phyloP scores from a whole-genome alignment of 495 filamentous ascomycete species.

The Penicillium verhagenii region DNA sequence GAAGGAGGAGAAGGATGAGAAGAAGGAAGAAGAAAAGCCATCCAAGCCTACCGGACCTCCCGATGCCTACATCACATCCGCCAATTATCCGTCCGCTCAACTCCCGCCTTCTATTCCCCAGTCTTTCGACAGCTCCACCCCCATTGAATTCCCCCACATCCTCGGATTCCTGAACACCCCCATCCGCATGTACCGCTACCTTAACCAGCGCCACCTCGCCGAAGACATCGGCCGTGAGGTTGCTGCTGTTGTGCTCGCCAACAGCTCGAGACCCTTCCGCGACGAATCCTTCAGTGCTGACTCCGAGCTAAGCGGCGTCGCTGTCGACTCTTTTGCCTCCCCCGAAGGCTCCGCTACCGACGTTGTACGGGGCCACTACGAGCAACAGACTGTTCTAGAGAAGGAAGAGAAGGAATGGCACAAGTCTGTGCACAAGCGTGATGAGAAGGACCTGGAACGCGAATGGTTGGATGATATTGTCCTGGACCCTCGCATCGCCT shows the following conservation, averaged over 20 bases:
- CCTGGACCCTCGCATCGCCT: conserved; percentile 72
- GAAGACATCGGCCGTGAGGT: conserved; percentile 88
- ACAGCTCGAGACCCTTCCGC: conserved; percentile 48
- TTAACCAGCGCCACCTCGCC: conserved; percentile 81
- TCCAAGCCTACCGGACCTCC: conserved; percentile 44
- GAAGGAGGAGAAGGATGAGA: conserved; percentile 42
- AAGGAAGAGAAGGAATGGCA: conserved; percentile 86
- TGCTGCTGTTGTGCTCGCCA: conserved; percentile 76
- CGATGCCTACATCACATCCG: conserved; percentile 64
- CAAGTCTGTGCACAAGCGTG: conserved; percentile 70
- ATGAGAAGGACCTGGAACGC: conserved; percentile 54
- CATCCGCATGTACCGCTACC: conserved; percentile 80
- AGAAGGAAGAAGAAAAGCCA: conserved; percentile 52
- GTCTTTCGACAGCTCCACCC: conserved; percentile 61
- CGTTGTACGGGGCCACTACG: conserved; percentile 35
- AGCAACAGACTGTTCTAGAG: conserved; percentile 69
- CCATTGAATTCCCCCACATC: conserved; percentile 80
- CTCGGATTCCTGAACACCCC: conserved; percentile 93
- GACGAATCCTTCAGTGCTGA: conserved; percentile 29
- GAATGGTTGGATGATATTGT: conserved; percentile 78
- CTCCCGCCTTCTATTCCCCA: conserved; percentile 61
- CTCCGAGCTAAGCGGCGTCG: conserved; percentile 17
- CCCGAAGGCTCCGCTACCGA: conserved; percentile 17
- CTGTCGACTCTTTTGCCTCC: conserved; percentile 35
- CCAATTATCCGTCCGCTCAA: conserved; percentile 62